Conservation (phyloP, 23 red algal species). For the Gracilaria domingensis region DNA sequence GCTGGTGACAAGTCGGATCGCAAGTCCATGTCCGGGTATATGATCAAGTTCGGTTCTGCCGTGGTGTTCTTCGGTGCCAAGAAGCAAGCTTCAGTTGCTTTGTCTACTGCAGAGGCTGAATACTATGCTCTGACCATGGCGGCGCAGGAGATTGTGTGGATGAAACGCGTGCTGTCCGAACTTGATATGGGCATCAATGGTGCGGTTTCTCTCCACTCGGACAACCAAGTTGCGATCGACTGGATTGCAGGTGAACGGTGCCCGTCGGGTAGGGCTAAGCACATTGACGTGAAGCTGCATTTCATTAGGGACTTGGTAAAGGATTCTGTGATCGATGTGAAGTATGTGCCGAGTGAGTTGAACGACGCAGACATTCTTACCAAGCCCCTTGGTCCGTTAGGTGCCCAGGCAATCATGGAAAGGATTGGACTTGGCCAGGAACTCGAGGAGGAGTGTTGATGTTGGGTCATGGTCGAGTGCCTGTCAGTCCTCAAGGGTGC, state of each 20-base stretch:
- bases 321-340: background rate
- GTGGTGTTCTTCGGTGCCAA: background rate
- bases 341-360: slow-evolving; percentile 12
- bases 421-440: background rate
- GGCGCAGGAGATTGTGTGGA: slow-evolving; percentile 3
- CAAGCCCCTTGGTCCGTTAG: slow-evolving; percentile 3
- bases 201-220: background rate
- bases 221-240: slow-evolving; percentile 16
- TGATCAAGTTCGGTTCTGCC: slow-evolving; percentile 2
- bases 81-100: slow-evolving; percentile 9
- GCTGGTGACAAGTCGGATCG: background rate
- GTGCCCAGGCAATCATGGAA: background rate
- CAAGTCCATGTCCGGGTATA: too few species aligned
- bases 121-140: slow-evolving; percentile 13
- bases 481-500: too few species aligned
- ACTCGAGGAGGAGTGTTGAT: background rate
- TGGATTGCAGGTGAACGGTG: background rate
- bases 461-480: too few species aligned
- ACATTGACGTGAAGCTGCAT: slow-evolving; percentile 12
- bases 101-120: slow-evolving; percentile 23
- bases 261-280: slow-evolving; percentile 36
- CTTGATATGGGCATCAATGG: background rate
- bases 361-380: slow-evolving; percentile 10
- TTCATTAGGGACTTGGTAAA: slow-evolving; percentile 23
- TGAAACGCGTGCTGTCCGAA: slow-evolving; percentile 9